Percentiles rank a stretch among this genome's conserved stretches.
Conservation (phyloP, 2,329 filamentous ascomycete species). For the Zymoseptoria brevis region DNA sequence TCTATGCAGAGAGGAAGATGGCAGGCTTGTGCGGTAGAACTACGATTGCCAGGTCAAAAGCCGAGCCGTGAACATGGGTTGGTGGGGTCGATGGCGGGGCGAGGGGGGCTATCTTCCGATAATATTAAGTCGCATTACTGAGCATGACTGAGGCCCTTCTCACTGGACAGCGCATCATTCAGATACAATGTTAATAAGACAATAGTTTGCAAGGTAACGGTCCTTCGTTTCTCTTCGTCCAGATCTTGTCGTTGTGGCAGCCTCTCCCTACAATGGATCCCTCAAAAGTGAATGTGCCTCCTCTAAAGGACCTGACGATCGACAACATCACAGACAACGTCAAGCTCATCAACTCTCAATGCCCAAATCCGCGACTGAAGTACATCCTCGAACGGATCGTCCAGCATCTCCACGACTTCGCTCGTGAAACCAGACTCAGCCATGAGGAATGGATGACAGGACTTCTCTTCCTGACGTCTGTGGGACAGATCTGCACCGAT, state of each 20-base stretch:
- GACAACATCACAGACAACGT: constrained; percentile 76
- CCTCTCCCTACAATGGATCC: constrained; percentile 34
- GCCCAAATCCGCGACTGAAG: constrained; percentile 55
- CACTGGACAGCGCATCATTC: background rate
- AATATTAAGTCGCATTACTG: background rate
- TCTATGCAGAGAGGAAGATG: background rate
- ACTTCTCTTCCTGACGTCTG: constrained; percentile 61
- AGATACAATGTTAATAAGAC: background rate
- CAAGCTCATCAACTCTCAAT: constrained; percentile 65
- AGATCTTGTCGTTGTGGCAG: background rate
- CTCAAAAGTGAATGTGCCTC: constrained; percentile 40
- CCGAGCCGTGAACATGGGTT: background rate
- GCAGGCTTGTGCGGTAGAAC: background rate
- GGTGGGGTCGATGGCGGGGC: background rate
- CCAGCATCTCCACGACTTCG: constrained; percentile 73
- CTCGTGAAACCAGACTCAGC: constrained; percentile 66
- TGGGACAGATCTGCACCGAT: constrained; percentile 66
- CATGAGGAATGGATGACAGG: constrained; percentile 72
- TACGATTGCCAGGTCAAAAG: background rate
- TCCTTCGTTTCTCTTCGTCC: background rate
- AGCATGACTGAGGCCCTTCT: background rate
- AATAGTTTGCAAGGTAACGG: background rate
- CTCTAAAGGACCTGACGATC: constrained; percentile 62
- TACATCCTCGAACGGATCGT: constrained; percentile 68
- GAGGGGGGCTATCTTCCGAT: background rate